These are phyloP conservation scores for Mortierella sp. DNA, from an alignment of 371 early-diverging fungal genomes.

Conservation along the genomic window DNA sequence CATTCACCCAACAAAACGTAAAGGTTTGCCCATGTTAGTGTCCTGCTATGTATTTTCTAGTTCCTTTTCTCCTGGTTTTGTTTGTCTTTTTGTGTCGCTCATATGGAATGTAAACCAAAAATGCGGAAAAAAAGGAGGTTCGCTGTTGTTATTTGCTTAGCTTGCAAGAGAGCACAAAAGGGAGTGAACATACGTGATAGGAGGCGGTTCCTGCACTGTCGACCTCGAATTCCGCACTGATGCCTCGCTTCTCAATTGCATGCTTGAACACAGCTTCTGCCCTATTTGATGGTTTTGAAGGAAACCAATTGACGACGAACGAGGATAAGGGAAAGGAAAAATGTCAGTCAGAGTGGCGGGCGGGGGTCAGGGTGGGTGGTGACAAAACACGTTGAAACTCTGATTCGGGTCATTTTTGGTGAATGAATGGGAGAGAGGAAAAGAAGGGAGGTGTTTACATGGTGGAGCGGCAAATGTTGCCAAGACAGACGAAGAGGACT, in stretches of 20 bases:
- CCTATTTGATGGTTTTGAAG: conserved; percentile 65
- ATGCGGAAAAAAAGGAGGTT: neutral
- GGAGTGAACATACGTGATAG: conserved; percentile 74
- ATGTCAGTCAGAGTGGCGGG: too few species aligned
- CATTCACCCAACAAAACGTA: neutral
- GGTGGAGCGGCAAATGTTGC: conserved; percentile 88
- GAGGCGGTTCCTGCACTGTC: conserved; percentile 93
- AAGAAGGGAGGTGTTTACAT: conserved; percentile 23
- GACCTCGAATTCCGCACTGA: conserved; percentile 75
- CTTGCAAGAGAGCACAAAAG: neutral
- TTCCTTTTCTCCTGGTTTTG: neutral
- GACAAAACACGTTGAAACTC: neutral
- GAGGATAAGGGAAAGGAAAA: neutral
- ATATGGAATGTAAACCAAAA: neutral
- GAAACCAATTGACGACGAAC: neutral
- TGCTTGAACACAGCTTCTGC: conserved; percentile 93
- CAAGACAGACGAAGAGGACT: conserved; percentile 87
- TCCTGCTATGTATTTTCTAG: neutral
- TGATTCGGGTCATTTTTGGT: neutral
- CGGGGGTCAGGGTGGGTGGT: neutral
- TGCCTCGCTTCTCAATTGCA: conserved; percentile 70
- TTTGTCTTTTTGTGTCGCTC: neutral
- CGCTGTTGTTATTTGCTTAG: neutral
- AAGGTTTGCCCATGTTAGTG: neutral
- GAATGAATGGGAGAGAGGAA: neutral